These are phyloP conservation scores for Lasiosphaeria ovina DNA, from an alignment of 495 filamentous ascomycete genomes.

Conservation along the genomic window DNA sequence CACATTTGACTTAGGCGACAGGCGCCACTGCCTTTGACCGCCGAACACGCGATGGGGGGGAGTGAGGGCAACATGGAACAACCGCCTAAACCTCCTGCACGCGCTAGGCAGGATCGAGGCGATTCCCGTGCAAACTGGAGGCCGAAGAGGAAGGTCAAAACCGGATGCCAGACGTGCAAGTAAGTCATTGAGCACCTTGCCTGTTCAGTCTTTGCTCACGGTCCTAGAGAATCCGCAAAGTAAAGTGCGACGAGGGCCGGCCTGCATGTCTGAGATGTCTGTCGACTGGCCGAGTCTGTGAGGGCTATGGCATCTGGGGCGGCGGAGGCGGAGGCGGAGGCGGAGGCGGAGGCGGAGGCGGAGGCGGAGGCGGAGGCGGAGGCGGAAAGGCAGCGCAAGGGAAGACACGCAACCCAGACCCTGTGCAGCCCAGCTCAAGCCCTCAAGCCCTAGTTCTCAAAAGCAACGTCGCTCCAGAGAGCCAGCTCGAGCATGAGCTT, in stretches of 20 bases:
- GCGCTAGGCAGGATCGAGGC: too few relatives aligned
- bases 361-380: slow-evolving; percentile 42
- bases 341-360: too few relatives aligned
- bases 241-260: slow-evolving; percentile 59
- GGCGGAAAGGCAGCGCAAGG: background rate
- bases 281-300: slow-evolving; percentile 55
- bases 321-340: slow-evolving; percentile 33
- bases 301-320: slow-evolving; percentile 57
- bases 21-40: too few relatives aligned
- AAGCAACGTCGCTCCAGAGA: background rate
- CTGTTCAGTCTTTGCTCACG: background rate
- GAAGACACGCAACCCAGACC: slow-evolving; percentile 10
- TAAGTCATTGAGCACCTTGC: slow-evolving; percentile 25
- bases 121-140: too few relatives aligned
- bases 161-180: slow-evolving; percentile 57
- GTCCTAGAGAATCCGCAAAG: slow-evolving; percentile 38
- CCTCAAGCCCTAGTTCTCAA: background rate
- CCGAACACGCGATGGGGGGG: too few relatives aligned
- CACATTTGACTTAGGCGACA: too few relatives aligned
- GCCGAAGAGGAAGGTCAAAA: slow-evolving; percentile 34
- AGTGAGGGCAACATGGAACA: too few relatives aligned
- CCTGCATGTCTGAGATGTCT: slow-evolving; percentile 56
- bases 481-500: background rate
- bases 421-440: slow-evolving; percentile 11
- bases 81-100: too few relatives aligned